Base-by-base conservation (phyloP, 2,329 filamentous ascomycete species). In the Trichoderma pleuroti region DNA sequence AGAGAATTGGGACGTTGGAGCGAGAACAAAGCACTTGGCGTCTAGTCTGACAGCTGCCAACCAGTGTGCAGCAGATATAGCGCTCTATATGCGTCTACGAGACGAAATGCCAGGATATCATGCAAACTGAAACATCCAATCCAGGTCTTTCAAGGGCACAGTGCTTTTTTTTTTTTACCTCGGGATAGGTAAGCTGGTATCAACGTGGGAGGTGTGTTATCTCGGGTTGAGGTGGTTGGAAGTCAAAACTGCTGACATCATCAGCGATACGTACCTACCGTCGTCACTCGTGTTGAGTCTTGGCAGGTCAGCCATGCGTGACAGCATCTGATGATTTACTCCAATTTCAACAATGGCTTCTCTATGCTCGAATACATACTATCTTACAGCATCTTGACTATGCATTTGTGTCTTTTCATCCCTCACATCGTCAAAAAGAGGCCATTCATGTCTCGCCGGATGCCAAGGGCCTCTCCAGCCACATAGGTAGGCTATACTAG, bases 301-400 rank as follows among this genome's bases (percentile, higher is more conserved):
- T 56, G 57, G 54, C 24, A 56, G 34, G n/a, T n/a, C 12, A 36
- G 7, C 32, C 30, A n/a, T 52, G 30, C 39, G 4, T 28, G 61
- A 11, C 24, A 21, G n/a, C 36, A 46, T 62, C 32, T 34, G 32
- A 52, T 21, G 21, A 42, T 61, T 34, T 26, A 21, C 18, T 46
- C 14, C n/a, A n/a, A n/a, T 42, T 60, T 36, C 30, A 28, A 32
- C 28, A n/a, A 46, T 59, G 24, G 26, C 32, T 26, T 16, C 16
- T 63, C 59, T 39, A 70, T 57, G 34, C 36, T 49, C 36, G 2
- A 34, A 46, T 54, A 70, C 52, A 62, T 24, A 16, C 49, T 34
- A 21, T 71, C 68, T 71, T 64, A 64, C 70, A 59, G 64, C 56
- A 39, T 64, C 39, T 57, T 49, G 49, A 69, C n/a, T 36, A 42